phyloP scores from a whole-genome alignment of 2,329 filamentous ascomycete species.

The Alternaria ethzedia region DNA sequence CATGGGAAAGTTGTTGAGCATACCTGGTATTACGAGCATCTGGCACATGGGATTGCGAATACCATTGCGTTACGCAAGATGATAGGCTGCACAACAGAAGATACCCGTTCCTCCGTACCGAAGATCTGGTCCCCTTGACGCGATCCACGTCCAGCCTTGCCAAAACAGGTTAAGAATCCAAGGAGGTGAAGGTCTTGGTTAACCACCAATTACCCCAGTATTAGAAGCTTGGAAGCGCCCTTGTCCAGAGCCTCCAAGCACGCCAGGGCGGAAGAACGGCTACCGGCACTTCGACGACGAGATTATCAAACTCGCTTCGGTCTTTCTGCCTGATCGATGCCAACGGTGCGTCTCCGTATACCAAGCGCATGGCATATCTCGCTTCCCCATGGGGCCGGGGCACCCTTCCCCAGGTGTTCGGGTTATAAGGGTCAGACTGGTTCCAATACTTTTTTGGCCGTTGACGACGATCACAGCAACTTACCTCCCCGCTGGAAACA shows the following conservation, averaged over 20 bases:
- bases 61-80: neutral
- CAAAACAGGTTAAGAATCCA: neutral
- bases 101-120: neutral
- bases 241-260: neutral
- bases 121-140: neutral
- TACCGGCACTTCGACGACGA: conserved; percentile 7
- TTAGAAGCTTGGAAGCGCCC: conserved; percentile 2
- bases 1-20: neutral
- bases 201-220: neutral
- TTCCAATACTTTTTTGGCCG: conserved; percentile 1
- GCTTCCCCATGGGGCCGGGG: conserved; percentile 17
- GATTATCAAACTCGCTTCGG: neutral
- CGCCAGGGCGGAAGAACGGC: conserved; percentile 12
- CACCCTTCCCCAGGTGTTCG: conserved; percentile 1
- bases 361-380: conserved; percentile 19
- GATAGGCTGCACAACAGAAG: neutral
- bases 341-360: conserved; percentile 15
- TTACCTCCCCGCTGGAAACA: neutral
- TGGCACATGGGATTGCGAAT: neutral
- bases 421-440: conserved; percentile 14
- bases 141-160: neutral
- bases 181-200: conserved; percentile 6
- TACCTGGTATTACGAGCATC: neutral
- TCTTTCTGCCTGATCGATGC: conserved; percentile 6
- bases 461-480: conserved; percentile 8